These are phyloP conservation scores for Pythium plurisporium DNA, from an alignment of 352 stramenopile genomes.

Conservation along the genomic window DNA sequence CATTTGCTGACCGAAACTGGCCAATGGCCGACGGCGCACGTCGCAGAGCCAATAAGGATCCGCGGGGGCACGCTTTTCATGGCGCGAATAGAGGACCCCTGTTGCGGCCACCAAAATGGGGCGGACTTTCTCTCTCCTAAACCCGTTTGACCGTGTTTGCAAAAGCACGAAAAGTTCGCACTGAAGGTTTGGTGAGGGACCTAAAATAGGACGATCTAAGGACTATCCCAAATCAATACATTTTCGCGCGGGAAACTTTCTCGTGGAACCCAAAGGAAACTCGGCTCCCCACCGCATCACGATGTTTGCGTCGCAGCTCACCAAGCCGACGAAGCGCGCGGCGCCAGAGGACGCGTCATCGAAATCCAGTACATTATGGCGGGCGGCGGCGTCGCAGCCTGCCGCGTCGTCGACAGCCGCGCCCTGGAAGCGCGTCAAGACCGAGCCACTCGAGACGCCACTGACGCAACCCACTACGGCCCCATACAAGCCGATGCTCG, in stretches of 20 bases:
- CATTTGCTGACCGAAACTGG: constrained; percentile 1
- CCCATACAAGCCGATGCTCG: constrained; percentile 8
- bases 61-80: constrained; percentile 4
- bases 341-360: not conserved
- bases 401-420: not conserved
- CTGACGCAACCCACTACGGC: not conserved
- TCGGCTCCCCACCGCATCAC: not conserved
- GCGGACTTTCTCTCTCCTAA: too few species aligned
- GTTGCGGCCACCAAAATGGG: too few species aligned
- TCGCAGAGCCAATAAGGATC: constrained; percentile 4
- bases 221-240: too few species aligned
- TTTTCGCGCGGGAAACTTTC: not conserved
- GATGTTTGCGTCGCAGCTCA: constrained; percentile 2
- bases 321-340: constrained; percentile 1
- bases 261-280: not conserved
- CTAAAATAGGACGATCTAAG: too few species aligned
- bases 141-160: not conserved
- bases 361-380: not conserved
- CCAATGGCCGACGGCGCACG: not conserved
- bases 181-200: too few species aligned
- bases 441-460: not conserved
- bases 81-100: constrained; percentile 2
- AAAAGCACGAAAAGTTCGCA: too few species aligned
- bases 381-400: not conserved
- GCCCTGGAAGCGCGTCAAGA: constrained; percentile 10